Percentiles rank a stretch among this genome's conserved stretches.
Evolutionary conservation across 2,329 filamentous ascomycete genomes (phyloP).

Genomic region (Elsinoe arachidis): DNA sequence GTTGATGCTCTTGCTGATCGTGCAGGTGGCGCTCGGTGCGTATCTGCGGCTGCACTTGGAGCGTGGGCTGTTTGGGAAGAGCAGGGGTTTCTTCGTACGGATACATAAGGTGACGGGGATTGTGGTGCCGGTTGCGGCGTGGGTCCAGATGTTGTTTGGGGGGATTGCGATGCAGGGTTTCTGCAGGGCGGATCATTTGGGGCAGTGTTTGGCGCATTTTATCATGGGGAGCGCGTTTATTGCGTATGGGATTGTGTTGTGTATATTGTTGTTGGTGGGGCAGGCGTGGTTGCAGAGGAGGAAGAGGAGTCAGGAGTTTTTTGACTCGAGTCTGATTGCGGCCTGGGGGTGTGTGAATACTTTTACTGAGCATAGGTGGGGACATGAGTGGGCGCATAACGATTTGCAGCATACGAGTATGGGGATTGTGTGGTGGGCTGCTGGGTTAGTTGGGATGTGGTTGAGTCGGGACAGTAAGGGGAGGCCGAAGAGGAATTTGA

Average conservation of each 20-base stretch:
- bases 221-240: slow-evolving; percentile 99
- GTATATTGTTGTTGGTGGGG: slow-evolving; percentile 76
- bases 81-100: slow-evolving; percentile 62
- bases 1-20: slow-evolving; percentile 69
- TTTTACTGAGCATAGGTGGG: slow-evolving; percentile 96
- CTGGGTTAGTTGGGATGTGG: slow-evolving; percentile 86
- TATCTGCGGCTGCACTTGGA: slow-evolving; percentile 88
- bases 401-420: slow-evolving; percentile 98
- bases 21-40: slow-evolving; percentile 69
- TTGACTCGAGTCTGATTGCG: slow-evolving; percentile 82
- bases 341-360: slow-evolving; percentile 97
- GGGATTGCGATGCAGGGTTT: slow-evolving; percentile 88
- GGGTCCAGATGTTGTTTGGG: slow-evolving; percentile 93
- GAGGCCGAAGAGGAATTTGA: slow-evolving; percentile 80
- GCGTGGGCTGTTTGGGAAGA: slow-evolving; percentile 68
- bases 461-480: slow-evolving; percentile 76
- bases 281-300: slow-evolving; percentile 76
- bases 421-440: slow-evolving; percentile 98
- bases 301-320: slow-evolving; percentile 91
- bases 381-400: slow-evolving; percentile 76
- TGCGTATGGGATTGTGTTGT: slow-evolving; percentile 80
- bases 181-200: slow-evolving; percentile 82
- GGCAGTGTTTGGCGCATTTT: slow-evolving; percentile 91
- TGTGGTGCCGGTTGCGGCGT: slow-evolving; percentile 72
- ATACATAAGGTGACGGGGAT: slow-evolving; percentile 79